Evolutionary conservation across 768 basidiomycete genomes (phyloP).

Genomic region (Cantharellus cinnabarinus): DNA sequence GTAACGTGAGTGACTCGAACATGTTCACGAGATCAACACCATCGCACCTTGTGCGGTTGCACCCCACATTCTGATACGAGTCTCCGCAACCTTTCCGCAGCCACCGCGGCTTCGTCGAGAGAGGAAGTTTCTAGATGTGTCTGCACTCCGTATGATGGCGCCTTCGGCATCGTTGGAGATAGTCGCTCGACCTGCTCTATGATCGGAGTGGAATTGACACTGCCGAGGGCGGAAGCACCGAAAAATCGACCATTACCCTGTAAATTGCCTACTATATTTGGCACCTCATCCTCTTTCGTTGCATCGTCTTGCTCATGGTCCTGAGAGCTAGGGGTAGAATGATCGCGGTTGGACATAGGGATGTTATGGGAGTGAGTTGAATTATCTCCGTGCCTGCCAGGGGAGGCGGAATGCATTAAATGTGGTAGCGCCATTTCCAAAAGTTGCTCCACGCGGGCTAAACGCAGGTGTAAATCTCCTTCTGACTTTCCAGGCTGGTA

Average conservation of each 20-base stretch:
- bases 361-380: background rate
- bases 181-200: conserved; percentile 43
- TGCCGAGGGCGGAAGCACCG: conserved; percentile 65
- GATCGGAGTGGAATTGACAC: conserved; percentile 57
- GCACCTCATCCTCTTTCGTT: conserved; percentile 54
- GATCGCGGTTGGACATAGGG: conserved; percentile 11
- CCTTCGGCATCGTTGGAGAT: background rate
- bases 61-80: conserved; percentile 87
- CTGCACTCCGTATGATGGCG: background rate
- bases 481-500: conserved; percentile 77
- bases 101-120: conserved; percentile 18
- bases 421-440: conserved; percentile 64
- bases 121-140: background rate
- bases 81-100: conserved; percentile 65
- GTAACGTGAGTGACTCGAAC: too few species aligned
- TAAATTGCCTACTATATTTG: conserved; percentile 54
- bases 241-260: conserved; percentile 49
- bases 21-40: too few species aligned
- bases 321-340: conserved; percentile 34
- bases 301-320: conserved; percentile 55
- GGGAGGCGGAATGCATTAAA: conserved; percentile 1
- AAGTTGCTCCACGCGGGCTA: conserved; percentile 62
- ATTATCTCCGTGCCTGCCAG: background rate
- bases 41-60: conserved; percentile 44
- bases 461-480: conserved; percentile 43